Evolutionary conservation across 2,329 filamentous ascomycete species (phyloP).

Genomic region (Aspergillus sp.): DNA sequence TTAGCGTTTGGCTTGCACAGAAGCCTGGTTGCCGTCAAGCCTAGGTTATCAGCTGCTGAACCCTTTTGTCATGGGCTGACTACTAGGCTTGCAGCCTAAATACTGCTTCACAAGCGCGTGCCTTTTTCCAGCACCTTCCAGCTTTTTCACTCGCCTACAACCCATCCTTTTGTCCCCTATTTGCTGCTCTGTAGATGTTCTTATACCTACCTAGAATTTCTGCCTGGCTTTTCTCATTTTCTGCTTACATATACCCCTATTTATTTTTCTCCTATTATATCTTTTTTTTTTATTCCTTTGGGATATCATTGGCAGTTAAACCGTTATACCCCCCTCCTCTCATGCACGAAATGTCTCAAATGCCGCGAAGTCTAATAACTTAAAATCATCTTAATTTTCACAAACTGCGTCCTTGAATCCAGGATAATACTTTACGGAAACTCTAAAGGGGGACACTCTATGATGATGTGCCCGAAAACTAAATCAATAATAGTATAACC

Average conservation of each 20-base stretch:
- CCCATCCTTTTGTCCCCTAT: neutral
- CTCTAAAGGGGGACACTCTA: too few relatives aligned
- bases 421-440: too few relatives aligned
- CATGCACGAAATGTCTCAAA: neutral
- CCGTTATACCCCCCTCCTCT: slow-evolving; percentile 1
- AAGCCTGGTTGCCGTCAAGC: slow-evolving; percentile 30
- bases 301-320: slow-evolving; percentile 6
- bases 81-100: neutral
- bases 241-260: neutral
- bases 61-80: neutral
- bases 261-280: neutral
- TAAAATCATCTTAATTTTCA: too few relatives aligned
- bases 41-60: slow-evolving; percentile 5
- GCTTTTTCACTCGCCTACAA: neutral
- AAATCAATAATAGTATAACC: neutral
- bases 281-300: neutral
- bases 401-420: too few relatives aligned
- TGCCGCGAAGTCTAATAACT: too few relatives aligned
- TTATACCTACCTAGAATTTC: neutral
- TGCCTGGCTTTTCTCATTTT: neutral
- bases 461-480: neutral
- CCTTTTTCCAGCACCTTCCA: neutral
- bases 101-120: neutral
- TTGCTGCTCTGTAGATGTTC: slow-evolving; percentile 7
- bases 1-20: slow-evolving; percentile 54